Conservation (phyloP, 2,329 filamentous ascomycete species). For the Fusarium abutilonis region DNA sequence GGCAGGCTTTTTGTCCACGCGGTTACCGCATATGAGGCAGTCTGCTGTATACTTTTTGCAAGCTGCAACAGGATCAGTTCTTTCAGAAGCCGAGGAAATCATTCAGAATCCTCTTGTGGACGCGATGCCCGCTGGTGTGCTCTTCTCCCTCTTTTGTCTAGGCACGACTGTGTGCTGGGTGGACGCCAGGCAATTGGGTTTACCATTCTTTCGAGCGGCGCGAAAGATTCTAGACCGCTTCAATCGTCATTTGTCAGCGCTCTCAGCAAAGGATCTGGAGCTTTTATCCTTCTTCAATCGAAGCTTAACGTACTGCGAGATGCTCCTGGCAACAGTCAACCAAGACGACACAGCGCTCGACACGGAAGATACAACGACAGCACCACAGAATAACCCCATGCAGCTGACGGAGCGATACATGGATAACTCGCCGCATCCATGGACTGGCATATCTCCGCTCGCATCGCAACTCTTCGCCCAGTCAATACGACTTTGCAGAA, state of each 20-base stretch:
- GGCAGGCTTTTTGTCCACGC: conserved; percentile 49
- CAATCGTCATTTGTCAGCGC: conserved; percentile 30
- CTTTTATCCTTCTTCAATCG: conserved; percentile 52
- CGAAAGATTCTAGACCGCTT: conserved; percentile 42
- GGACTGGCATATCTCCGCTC: conserved; percentile 52
- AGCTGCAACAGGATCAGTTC: conserved; percentile 48
- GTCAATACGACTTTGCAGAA: conserved; percentile 51
- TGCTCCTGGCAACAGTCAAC: conserved; percentile 53
- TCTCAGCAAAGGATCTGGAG: conserved; percentile 41
- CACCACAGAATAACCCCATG: conserved; percentile 13
- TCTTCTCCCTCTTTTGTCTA: conserved; percentile 54
- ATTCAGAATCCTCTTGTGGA: conserved; percentile 33
- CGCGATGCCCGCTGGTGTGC: conserved; percentile 48
- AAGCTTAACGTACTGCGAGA: conserved; percentile 54
- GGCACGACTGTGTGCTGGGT: conserved; percentile 55
- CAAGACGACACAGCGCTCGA: conserved; percentile 38
- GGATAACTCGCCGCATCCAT: conserved; percentile 48
- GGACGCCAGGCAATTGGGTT: conserved; percentile 48
- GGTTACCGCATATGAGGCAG: conserved; percentile 51
- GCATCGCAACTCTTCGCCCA: conserved; percentile 50
- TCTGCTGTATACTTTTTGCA: conserved; percentile 50
- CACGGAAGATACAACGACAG: background rate
- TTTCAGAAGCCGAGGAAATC: conserved; percentile 48
- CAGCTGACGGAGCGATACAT: conserved; percentile 27
- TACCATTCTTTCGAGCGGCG: conserved; percentile 49